These are phyloP conservation scores for Ceratorhiza oryzae-sativae DNA, from an alignment of 1,284 basidiomycete species.

Conservation along the genomic window DNA sequence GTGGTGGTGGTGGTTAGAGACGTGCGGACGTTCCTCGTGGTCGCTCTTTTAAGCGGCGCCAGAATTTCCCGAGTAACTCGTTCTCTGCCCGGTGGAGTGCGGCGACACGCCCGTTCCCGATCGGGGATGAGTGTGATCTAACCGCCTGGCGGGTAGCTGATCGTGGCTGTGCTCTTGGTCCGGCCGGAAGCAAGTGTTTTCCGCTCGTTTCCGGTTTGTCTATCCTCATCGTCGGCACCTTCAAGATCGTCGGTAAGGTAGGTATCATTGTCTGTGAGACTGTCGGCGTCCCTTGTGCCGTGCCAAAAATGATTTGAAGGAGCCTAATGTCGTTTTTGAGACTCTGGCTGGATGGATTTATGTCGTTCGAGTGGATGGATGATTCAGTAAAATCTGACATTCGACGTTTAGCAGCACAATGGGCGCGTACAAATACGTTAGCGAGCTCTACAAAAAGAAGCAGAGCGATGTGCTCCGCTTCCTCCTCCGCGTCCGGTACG, in stretches of 20 bases:
- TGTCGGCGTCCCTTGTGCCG: too few relatives aligned
- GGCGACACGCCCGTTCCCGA: conserved; percentile 1
- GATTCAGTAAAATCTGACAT: conserved; percentile 15
- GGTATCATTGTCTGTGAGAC: conserved; percentile 2
- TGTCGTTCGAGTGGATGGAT: neutral
- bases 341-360: conserved; percentile 9
- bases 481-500: conserved; percentile 93
- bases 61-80: neutral
- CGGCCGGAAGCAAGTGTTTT: conserved; percentile 9
- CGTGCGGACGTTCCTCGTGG: neutral
- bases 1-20: conserved; percentile 1
- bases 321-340: neutral
- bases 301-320: neutral
- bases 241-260: conserved; percentile 35
- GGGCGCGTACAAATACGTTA: conserved; percentile 93
- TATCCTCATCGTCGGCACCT: conserved; percentile 29
- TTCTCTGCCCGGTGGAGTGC: neutral
- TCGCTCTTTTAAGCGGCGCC: conserved; percentile 9
- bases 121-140: neutral
- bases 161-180: neutral
- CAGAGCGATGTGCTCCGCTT: conserved; percentile 98
- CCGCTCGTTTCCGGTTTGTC: conserved; percentile 28
- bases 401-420: conserved; percentile 40
- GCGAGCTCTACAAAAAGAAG: conserved; percentile 95
- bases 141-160: neutral